These are phyloP conservation scores for Hippophae gyantsensis DNA, from an alignment of 306 rosid species.

Conservation along the genomic window DNA sequence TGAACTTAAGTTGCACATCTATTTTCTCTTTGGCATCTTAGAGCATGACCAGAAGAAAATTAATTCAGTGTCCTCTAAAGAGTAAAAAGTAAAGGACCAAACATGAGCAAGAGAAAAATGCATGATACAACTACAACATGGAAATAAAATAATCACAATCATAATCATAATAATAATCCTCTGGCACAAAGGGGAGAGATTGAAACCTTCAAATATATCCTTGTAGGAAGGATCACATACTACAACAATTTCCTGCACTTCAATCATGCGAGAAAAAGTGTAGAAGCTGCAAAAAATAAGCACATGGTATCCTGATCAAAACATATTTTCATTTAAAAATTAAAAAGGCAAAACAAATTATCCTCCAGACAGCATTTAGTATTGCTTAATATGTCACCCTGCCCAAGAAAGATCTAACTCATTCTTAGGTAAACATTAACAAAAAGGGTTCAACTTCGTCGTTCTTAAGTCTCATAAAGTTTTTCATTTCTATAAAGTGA, in stretches of 20 bases:
- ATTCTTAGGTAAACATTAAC: too few species aligned
- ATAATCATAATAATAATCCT: neutral
- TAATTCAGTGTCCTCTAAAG: conserved; percentile 1
- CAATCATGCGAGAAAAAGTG: conserved; percentile 53
- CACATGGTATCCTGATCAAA: conserved; percentile 14
- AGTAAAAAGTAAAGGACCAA: neutral
- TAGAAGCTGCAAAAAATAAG: conserved; percentile 50
- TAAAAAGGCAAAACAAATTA: neutral
- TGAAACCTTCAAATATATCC: conserved; percentile 64
- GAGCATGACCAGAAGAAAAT: conserved; percentile 9
- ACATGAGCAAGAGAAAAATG: neutral
- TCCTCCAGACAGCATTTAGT: neutral
- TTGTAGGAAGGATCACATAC: conserved; percentile 94
- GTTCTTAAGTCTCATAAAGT: too few species aligned
- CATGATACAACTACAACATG: conserved; percentile 5
- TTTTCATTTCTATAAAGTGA: too few species aligned
- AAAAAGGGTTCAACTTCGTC: too few species aligned
- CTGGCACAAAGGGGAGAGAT: neutral
- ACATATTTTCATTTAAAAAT: neutral
- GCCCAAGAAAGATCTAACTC: too few species aligned
- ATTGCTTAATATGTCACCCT: neutral
- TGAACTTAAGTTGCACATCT: conserved; percentile 49
- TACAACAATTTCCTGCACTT: conserved; percentile 80
- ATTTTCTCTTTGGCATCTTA: conserved; percentile 44
- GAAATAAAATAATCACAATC: neutral